These are phyloP conservation scores for Fusarium albosuccineum DNA, from an alignment of 2,329 filamentous ascomycete species.

Conservation along the genomic window DNA sequence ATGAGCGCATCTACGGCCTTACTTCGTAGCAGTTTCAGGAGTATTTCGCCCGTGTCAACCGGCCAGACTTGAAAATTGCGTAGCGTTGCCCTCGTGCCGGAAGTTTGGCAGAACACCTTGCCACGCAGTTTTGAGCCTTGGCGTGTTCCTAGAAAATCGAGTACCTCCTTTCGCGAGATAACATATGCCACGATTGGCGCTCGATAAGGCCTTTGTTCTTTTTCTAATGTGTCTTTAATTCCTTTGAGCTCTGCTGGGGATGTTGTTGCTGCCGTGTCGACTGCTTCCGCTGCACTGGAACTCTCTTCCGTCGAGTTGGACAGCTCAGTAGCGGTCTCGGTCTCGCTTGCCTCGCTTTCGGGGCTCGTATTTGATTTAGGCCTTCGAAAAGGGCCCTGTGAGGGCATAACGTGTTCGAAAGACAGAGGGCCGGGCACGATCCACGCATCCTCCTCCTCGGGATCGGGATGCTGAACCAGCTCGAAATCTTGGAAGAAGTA, in stretches of 20 bases:
- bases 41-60: conserved; percentile 66
- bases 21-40: conserved; percentile 65
- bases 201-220: conserved; percentile 3
- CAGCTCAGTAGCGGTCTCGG: not conserved
- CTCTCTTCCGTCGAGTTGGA: not conserved
- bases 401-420: conserved; percentile 44
- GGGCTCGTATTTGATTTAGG: not conserved
- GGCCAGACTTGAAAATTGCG: conserved; percentile 49
- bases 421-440: conserved; percentile 64
- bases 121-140: not conserved
- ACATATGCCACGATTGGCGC: conserved; percentile 42
- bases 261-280: not conserved
- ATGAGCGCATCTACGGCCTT: conserved; percentile 61
- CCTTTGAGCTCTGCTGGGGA: not conserved
- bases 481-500: conserved; percentile 75
- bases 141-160: conserved; percentile 42
- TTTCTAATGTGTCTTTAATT: not conserved
- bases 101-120: no score
- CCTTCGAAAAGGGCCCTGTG: conserved; percentile 4
- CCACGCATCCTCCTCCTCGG: conserved; percentile 65
- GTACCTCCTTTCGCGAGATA: conserved; percentile 47
- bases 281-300: not conserved
- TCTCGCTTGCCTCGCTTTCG: not conserved
- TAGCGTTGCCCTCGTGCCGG: no score
- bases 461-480: conserved; percentile 67